Percentiles rank a stretch among this genome's conserved stretches.
Conservation (phyloP, 495 filamentous ascomycete genomes). For the Penicillium odoratum region DNA sequence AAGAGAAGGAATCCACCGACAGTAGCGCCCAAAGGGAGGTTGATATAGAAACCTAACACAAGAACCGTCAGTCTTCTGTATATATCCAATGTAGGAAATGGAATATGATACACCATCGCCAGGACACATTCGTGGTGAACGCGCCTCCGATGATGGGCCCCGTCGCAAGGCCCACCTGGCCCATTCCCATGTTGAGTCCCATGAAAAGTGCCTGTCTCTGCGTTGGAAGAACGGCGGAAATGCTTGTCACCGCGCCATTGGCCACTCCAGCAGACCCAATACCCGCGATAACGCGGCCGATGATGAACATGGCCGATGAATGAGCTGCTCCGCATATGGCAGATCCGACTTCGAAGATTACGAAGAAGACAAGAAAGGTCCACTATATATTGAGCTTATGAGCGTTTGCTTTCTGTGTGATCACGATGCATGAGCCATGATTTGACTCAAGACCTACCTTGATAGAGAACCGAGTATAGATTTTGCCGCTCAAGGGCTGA, state of each 20-base stretch:
- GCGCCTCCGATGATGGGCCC: slow-evolving; percentile 35
- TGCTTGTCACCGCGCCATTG: slow-evolving; percentile 21
- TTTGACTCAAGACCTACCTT: slow-evolving; percentile 19
- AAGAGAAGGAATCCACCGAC: slow-evolving; percentile 46
- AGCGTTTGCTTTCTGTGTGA: not conserved
- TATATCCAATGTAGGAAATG: not conserved
- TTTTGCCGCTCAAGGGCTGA: slow-evolving; percentile 31
- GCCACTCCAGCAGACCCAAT: slow-evolving; percentile 64
- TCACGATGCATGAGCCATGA: not conserved
- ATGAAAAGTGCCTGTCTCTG: slow-evolving; percentile 21
- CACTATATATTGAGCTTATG: slow-evolving; percentile 10
- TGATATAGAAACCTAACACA: slow-evolving; percentile 38
- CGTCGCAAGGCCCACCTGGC: slow-evolving; percentile 27
- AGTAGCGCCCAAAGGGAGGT: slow-evolving; percentile 59
- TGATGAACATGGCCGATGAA: slow-evolving; percentile 66
- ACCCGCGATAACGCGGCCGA: slow-evolving; percentile 77
- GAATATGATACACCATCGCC: slow-evolving; percentile 33
- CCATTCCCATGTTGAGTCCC: slow-evolving; percentile 24
- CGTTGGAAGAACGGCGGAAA: slow-evolving; percentile 21
- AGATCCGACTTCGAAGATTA: slow-evolving; percentile 60
- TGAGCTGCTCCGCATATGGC: slow-evolving; percentile 72
- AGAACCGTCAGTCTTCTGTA: not conserved
- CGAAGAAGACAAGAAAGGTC: slow-evolving; percentile 25
- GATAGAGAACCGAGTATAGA: slow-evolving; percentile 28
- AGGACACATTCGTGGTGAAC: slow-evolving; percentile 29